phyloP scores from a whole-genome alignment of 2,329 filamentous ascomycete species.

The Cordyceps tenuipes region DNA sequence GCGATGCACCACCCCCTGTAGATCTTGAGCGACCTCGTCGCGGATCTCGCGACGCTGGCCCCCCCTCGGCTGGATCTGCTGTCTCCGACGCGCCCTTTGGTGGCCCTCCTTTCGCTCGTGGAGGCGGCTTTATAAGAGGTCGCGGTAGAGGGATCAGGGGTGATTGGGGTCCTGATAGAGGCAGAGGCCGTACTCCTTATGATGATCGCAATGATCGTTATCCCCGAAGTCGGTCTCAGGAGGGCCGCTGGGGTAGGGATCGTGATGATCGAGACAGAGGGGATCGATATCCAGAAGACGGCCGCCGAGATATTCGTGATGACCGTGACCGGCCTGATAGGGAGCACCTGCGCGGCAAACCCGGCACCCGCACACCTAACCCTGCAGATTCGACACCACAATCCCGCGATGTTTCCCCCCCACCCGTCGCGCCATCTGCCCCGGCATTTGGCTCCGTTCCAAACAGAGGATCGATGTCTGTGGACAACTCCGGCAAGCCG shows the following conservation, averaged over 20 bases:
- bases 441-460: conserved; percentile 50
- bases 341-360: conserved; percentile 40
- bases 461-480: conserved; percentile 32
- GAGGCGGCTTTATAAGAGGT: conserved; percentile 47
- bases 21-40: conserved; percentile 60
- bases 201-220: conserved; percentile 56
- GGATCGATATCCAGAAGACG: conserved; percentile 35
- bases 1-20: conserved; percentile 51
- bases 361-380: conserved; percentile 39
- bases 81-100: conserved; percentile 59
- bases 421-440: conserved; percentile 48
- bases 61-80: conserved; percentile 61
- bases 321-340: conserved; percentile 39
- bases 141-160: conserved; percentile 40
- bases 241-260: conserved; percentile 50
- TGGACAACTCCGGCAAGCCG: conserved; percentile 33
- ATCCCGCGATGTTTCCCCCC: conserved; percentile 46
- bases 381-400: conserved; percentile 39
- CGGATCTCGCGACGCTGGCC: conserved; percentile 61
- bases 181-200: conserved; percentile 48
- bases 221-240: conserved; percentile 56
- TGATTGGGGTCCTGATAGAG: conserved; percentile 36
- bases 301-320: conserved; percentile 37
- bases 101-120: conserved; percentile 41
- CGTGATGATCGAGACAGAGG: conserved; percentile 45